Conservation (phyloP, 75 land plant genomes). For the Pinus albicaulis region DNA sequence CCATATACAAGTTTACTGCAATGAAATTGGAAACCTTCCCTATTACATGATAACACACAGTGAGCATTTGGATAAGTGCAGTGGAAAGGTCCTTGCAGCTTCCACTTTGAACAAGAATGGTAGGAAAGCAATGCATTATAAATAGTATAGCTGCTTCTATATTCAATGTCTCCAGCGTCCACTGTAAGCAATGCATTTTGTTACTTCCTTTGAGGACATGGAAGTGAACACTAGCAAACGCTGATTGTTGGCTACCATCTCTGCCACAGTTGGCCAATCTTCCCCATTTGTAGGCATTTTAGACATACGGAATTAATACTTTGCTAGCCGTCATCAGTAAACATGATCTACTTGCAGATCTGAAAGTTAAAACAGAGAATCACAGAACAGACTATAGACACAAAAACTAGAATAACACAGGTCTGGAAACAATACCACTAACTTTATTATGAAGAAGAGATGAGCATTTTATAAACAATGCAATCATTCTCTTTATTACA, state of each 20-base stretch:
- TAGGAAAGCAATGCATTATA: conserved; percentile 71
- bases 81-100: conserved; percentile 70
- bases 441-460: too few relatives aligned
- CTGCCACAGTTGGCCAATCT: conserved; percentile 78
- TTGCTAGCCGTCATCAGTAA: conserved; percentile 63
- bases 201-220: conserved; percentile 63
- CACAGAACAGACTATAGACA: too few relatives aligned
- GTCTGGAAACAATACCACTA: too few relatives aligned
- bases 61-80: conserved; percentile 49
- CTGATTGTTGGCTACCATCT: conserved; percentile 64
- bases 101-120: conserved; percentile 48
- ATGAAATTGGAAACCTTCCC: conserved; percentile 76
- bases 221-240: conserved; percentile 79
- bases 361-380: too few relatives aligned
- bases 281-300: conserved; percentile 74
- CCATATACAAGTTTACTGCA: conserved; percentile 91
- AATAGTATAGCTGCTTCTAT: conserved; percentile 53
- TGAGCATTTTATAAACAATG: too few relatives aligned
- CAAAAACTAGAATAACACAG: too few relatives aligned
- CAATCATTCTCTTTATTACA: too few relatives aligned
- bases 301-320: conserved; percentile 73
- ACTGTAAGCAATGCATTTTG: conserved; percentile 71
- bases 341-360: too few relatives aligned
- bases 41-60: conserved; percentile 62
- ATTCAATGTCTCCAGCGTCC: conserved; percentile 25